Evolutionary conservation across 306 rosid genomes (phyloP).

Genomic region (Prunus davidiana): DNA sequence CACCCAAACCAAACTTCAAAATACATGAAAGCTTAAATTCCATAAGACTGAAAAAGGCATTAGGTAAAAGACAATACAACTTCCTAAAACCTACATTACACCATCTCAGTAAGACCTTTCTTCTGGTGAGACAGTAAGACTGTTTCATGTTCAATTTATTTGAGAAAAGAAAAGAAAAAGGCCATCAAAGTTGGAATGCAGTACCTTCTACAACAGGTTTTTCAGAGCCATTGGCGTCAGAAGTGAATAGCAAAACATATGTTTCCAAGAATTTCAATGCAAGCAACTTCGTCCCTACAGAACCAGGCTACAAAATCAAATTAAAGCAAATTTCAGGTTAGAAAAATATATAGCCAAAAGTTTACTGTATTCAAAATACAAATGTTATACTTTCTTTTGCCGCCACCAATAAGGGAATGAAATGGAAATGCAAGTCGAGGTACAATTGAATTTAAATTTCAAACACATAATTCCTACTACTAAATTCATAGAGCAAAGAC

Average conservation of each 20-base stretch:
- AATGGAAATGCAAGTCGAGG: not conserved
- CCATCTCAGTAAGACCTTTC: conserved; percentile 1
- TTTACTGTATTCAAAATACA: not conserved
- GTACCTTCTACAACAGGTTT: conserved; percentile 68
- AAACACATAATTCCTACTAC: not conserved
- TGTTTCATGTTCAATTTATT: not conserved
- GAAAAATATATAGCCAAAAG: conserved; percentile 11
- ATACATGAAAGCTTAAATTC: conserved; percentile 14
- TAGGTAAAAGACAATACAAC: conserved; percentile 6
- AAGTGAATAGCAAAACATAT: conserved; percentile 69
- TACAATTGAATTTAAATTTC: not conserved
- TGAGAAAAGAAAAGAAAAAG: not conserved
- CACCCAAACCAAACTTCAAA: conserved; percentile 19
- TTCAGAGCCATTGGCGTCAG: conserved; percentile 56
- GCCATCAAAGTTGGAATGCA: conserved; percentile 21
- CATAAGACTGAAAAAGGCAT: not conserved
- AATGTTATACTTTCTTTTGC: not conserved
- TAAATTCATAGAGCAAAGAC: not conserved
- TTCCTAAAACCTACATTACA: conserved; percentile 13
- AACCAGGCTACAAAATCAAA: conserved; percentile 78
- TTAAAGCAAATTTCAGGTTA: conserved; percentile 35
- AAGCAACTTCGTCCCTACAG: conserved; percentile 62
- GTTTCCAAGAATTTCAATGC: conserved; percentile 91
- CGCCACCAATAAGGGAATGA: not conserved
- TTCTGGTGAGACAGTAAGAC: not conserved